Conservation (phyloP, 306 rosid genomes). For the Lathyrus aphaca region DNA sequence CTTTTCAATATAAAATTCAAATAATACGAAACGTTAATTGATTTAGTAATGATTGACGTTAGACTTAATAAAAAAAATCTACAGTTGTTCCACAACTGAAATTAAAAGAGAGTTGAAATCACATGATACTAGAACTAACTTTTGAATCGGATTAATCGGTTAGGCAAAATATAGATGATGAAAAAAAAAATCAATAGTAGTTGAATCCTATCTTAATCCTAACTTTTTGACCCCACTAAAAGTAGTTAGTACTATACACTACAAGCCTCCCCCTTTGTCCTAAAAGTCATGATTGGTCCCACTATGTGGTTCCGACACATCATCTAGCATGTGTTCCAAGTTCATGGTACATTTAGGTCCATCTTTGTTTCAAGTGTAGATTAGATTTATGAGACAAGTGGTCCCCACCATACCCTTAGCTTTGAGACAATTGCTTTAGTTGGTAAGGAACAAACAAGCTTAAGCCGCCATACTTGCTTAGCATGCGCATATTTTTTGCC, state of each 20-base stretch:
- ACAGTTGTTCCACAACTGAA: too few relatives aligned
- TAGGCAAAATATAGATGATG: too few relatives aligned
- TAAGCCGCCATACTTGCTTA: conserved; percentile 64
- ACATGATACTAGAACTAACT: too few relatives aligned
- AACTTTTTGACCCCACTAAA: conserved; percentile 48
- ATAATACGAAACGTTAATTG: too few relatives aligned
- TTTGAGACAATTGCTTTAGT: conserved; percentile 57
- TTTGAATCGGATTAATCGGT: too few relatives aligned
- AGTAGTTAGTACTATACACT: conserved; percentile 12
- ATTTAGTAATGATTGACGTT: too few relatives aligned
- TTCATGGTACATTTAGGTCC: conserved; percentile 65
- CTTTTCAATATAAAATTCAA: too few relatives aligned
- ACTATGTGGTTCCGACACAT: conserved; percentile 74
- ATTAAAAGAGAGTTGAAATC: too few relatives aligned
- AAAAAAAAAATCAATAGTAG: too few relatives aligned
- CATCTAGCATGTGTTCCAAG: conserved; percentile 84
- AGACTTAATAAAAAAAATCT: too few relatives aligned
- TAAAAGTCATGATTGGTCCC: conserved; percentile 74
- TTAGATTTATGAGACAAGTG: conserved; percentile 52
- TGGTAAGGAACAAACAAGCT: conserved; percentile 44
- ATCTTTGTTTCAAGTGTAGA: conserved; percentile 42
- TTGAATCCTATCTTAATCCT: conserved; percentile 31
- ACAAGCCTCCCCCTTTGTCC: too few relatives aligned
- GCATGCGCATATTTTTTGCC: conserved; percentile 60
- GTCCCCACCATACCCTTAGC: conserved; percentile 63